Evolutionary conservation across 176 grass and related monocot species (phyloP).

Genomic region (Carex myosuroides): DNA sequence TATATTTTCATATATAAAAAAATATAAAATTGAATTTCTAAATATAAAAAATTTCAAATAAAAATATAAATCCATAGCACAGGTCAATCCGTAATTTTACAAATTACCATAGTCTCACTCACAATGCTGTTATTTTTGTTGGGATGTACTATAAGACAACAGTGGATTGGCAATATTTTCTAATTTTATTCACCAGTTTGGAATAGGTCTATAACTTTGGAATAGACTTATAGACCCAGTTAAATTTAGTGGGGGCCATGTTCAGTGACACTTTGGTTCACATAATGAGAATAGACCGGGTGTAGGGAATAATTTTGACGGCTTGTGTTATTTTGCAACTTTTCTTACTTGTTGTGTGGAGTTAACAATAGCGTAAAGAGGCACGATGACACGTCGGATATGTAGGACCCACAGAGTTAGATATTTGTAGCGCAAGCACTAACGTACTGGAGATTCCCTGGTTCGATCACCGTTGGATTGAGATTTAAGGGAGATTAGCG

Average conservation of each 20-base stretch:
- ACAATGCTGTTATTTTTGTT: no score
- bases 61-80: no score
- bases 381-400: conserved; percentile 32
- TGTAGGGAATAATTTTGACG: neutral
- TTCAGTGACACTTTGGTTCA: neutral
- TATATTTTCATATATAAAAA: no score
- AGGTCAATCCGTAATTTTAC: no score
- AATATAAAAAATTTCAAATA: no score
- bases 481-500: neutral
- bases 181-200: conserved; percentile 12
- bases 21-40: no score
- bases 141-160: no score
- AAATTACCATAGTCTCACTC: no score
- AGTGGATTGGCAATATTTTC: no score
- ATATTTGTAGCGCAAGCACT: conserved; percentile 32
- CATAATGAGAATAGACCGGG: neutral
- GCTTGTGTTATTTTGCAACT: neutral
- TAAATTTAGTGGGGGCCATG: neutral
- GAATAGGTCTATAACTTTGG: neutral
- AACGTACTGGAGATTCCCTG: conserved; percentile 13
- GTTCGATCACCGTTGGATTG: neutral
- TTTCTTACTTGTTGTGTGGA: conserved; percentile 48
- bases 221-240: neutral
- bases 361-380: conserved; percentile 39
- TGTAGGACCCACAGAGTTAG: conserved; percentile 9